A percentile compares a stretch with the other conserved stretches of the same genome.
Conservation (phyloP, 1,284 basidiomycete genomes). For the Leccinum variabile region DNA sequence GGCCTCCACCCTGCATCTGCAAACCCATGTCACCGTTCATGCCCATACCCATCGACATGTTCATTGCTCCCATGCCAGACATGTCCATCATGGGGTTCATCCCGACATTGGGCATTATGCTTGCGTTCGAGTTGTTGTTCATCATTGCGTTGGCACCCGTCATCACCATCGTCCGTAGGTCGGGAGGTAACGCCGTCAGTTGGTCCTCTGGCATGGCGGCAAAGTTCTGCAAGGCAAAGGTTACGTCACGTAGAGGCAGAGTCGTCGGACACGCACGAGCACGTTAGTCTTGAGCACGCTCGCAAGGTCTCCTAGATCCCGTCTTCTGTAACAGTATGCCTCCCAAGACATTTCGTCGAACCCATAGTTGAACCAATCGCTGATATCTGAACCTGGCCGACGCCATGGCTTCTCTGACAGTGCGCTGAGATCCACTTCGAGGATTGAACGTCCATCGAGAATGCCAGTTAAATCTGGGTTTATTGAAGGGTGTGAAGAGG, state of each 20-base stretch:
- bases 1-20: conserved; percentile 42
- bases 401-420: conserved; percentile 93
- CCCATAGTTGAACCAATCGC: conserved; percentile 99
- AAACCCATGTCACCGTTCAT: conserved; percentile 50
- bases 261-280: conserved; percentile 52
- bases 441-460: conserved; percentile 79
- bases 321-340: conserved; percentile 84
- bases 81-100: conserved; percentile 44
- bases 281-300: conserved; percentile 76
- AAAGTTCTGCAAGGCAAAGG: conserved; percentile 58
- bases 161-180: conserved; percentile 81
- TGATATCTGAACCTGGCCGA: conserved; percentile 87
- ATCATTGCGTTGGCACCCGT: conserved; percentile 73
- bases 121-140: conserved; percentile 47
- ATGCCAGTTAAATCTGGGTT: conserved; percentile 67
- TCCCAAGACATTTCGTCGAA: conserved; percentile 98
- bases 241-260: conserved; percentile 3
- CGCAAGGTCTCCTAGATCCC: conserved; percentile 79
- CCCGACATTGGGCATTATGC: conserved; percentile 55
- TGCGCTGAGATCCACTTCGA: conserved; percentile 84
- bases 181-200: conserved; percentile 67
- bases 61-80: conserved; percentile 55
- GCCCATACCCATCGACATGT: conserved; percentile 50
- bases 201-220: conserved; percentile 82
- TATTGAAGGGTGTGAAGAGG: conserved; percentile 74